Evolutionary conservation across 768 basidiomycete species (phyloP).

Genomic region (Tephrocybe sp.): DNA sequence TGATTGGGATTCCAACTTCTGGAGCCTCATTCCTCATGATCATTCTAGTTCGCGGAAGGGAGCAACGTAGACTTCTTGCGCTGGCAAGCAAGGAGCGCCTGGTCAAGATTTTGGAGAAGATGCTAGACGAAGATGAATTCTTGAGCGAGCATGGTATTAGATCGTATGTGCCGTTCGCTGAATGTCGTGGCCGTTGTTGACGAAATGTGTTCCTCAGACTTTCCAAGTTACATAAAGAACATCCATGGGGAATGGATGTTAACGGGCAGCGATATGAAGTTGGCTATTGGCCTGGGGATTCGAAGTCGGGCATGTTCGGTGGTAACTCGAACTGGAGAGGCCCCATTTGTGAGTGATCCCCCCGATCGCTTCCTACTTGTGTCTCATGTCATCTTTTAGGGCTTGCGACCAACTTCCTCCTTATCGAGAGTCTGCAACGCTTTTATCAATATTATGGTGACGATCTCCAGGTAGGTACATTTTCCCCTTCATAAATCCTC

Average conservation of each 20-base stretch:
- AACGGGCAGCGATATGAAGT: conserved; percentile 92
- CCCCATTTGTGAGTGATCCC: conserved; percentile 64
- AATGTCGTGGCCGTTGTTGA: neutral
- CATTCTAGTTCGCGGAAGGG: conserved; percentile 60
- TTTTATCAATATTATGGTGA: conserved; percentile 99
- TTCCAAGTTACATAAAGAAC: conserved; percentile 86
- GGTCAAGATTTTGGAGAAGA: conserved; percentile 86
- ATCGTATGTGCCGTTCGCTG: conserved; percentile 61
- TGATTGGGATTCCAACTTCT: conserved; percentile 21
- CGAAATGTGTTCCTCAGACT: conserved; percentile 45
- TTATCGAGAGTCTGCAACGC: conserved; percentile 94
- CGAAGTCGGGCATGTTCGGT: conserved; percentile 95
- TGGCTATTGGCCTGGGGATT: conserved; percentile 98
- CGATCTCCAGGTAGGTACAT: conserved; percentile 58
- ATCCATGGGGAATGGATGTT: conserved; percentile 95
- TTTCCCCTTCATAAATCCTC: neutral
- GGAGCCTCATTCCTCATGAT: neutral
- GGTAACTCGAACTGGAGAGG: conserved; percentile 99
- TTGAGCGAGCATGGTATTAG: conserved; percentile 93
- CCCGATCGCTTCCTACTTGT: neutral
- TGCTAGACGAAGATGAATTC: conserved; percentile 98
- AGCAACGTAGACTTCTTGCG: conserved; percentile 85
- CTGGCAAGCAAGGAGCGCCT: conserved; percentile 91
- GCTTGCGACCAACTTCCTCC: conserved; percentile 94
- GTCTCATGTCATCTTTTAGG: conserved; percentile 40